Base-by-base conservation (phyloP, 345 rosid genomes). In the Adansonia digitata region DNA sequence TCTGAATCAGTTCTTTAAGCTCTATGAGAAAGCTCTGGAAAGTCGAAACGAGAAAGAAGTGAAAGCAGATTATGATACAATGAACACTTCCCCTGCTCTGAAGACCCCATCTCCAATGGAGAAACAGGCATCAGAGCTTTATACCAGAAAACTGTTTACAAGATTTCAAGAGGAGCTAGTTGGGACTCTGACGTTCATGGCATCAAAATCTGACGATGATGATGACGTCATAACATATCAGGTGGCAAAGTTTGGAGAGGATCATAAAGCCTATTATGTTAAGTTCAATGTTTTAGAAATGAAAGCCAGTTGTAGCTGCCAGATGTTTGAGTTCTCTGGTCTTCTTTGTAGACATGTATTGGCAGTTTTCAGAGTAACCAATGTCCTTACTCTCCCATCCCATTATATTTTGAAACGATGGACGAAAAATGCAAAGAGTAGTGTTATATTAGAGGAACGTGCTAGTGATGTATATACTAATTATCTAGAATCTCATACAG, bases 301-400 rank as follows among this genome's bases (percentile, higher is more conserved):
- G 92, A 86, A 84, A 75, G 89, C 90, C 31, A 70, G 72, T 22
- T 88, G 92, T 78, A 88, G 88, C 75, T 88, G 92, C 82, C 90
- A 85, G 79, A 88, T 85, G 92, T 88, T 84, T 80, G 92, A 88
- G 73, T 86, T 84, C 81, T 86, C 92, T 12, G 92, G 92, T 49
- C 81, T 88, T 65, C 81, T 88, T 26, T 88, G 92, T 72, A 84
- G 92, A 73, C 92, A 88, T 79, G 75, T 88, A 55, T 68, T 88
- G 79, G 85, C 90, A 49, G 90, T 87, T 57, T 86, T 88, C 65
- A 82, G 90, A 77, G 92, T 85, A 27, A 88, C 86, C 76, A 88
- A 88, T 78, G 85, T 88, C 77, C 90, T 88, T 70, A 87, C 90
- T 31, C 90, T 88, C 53, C 90, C 92, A 22, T 86, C 86, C 77